Evolutionary conservation across 2,329 filamentous ascomycete species (phyloP), one percentile per base, ranked within the genome.

Genomic region (Clonostachys chloroleuca): DNA sequence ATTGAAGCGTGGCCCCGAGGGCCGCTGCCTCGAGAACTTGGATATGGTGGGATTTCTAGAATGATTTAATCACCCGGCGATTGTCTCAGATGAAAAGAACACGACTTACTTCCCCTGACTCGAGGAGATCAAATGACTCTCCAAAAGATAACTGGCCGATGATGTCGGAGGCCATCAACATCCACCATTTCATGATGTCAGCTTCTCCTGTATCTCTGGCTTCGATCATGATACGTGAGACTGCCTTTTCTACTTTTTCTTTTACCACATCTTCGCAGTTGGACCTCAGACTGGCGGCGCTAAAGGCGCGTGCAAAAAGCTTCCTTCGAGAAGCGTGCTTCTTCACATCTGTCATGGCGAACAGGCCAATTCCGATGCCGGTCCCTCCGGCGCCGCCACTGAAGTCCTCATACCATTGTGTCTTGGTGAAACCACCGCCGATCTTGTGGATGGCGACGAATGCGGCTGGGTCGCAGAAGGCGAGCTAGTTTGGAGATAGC

Each of bases 111-210:
- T 73, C 58, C 14, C 74, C 75, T 5, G 57, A 56, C 47, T 81
- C 75, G 5, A 83, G 56, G 62, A 74, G 73, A 1, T 61, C 58
- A 48, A 81, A 81, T 1, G 75, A 75, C n/a, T 80, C 69, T 0
- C 78, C 78, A 56, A 83, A 82, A 2, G 63, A 70, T 6, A 83
- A 57, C 44, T 80, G 67, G 0, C 70, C 75, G 43, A 81, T 76
- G 1, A 78, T 59, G 53, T 83, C 79, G 0, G 76, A 77, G 0
- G 76, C 60, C 66, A 80, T 70, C 45, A 77, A 78, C 6, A 70
- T 56, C 62, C 67, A 75, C 77, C 77, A 82, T 47, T 78, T 78
- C 48, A 69, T 65, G 0, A 81, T 58, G 50, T 83, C 76, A 0
- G 61, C 64, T 0, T 50, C 59, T 0, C 70, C 66, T 0, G 56